Base-by-base conservation (phyloP, 768 basidiomycete species). In the Naganishia friedmannii region DNA sequence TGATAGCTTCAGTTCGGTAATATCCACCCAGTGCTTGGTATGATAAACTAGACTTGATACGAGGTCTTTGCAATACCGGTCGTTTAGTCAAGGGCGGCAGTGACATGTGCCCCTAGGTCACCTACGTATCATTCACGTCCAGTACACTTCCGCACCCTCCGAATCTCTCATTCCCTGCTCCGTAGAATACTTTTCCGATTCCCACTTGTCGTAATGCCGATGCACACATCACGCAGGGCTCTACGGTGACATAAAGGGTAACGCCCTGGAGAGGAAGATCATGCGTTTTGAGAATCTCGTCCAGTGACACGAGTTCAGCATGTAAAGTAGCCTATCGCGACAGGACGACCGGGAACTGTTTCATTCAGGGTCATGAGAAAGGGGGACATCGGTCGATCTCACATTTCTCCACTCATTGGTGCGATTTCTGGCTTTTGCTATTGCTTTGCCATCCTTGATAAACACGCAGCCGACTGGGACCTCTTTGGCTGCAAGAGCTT, bases 161-260 rank as follows among this genome's bases (percentile, higher is more conserved):
- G 74, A 99, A 98, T 70, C 93, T 86, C 73, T 96, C 95, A 79
- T 99, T 99, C 26, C 86, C 90, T 79, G 93, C 95, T 1, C 96
- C 96, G 78, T 91, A 98, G 71, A 87, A 90, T 7, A 97, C 95
- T 73, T 89, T 85, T 69, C 87, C 88, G 75, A 99, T 92, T 19
- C 94, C 94, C 72, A 95, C 82, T 82, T 98, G 96, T 66, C 95
- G 86, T 39, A 99, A 85, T 13, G 95, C 96, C 28, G 92, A 93
- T 15, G 93, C 92, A 74, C 96, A 99, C 96, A 98, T 98, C 79
- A 98, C 93, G 82, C 96, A 99, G 0, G 95, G 96, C 82, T 99
- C 95, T 66, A 99, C 96, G 5, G 96, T 99, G 65, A 98, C 96
- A 79, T 98, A 99, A 32, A 98, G 87, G 2, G 87, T 90, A 26